These are phyloP conservation scores for Yarrowia divulgata DNA, from an alignment of 805 yeast genomes.

Conservation along the genomic window DNA sequence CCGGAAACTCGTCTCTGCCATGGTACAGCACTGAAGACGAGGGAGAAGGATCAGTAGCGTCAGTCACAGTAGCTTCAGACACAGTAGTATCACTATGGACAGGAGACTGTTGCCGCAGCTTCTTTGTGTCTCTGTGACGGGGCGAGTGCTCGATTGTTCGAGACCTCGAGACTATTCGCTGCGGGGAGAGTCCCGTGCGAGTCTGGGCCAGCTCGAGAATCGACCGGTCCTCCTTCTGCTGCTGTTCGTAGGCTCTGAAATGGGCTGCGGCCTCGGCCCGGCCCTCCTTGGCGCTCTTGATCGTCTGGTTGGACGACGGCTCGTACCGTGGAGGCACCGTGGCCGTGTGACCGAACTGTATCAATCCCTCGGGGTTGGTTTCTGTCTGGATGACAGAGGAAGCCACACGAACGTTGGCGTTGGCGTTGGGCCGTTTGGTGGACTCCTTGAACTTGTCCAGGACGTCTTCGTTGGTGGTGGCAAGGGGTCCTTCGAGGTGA, in stretches of 20 bases:
- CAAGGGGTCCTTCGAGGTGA: background rate
- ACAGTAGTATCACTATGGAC: background rate
- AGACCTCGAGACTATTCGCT: constrained; percentile 8
- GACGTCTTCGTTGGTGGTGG: background rate
- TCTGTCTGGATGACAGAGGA: constrained; percentile 7
- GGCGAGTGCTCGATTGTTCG: constrained; percentile 16
- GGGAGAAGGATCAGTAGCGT: constrained; percentile 1
- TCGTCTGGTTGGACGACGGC: constrained; percentile 16
- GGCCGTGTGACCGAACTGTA: background rate
- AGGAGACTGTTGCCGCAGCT: background rate
- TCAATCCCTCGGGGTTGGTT: constrained; percentile 6
- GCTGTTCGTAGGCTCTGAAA: constrained; percentile 14
- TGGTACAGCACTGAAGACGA: constrained; percentile 28
- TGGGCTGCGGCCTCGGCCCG: constrained; percentile 25
- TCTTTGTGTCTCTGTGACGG: background rate
- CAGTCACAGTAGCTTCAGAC: background rate
- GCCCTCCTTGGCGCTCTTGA: constrained; percentile 31
- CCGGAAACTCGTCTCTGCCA: constrained; percentile 8
- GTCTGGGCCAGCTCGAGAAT: constrained; percentile 13
- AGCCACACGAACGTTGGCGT: constrained; percentile 1
- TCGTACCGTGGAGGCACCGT: constrained; percentile 18
- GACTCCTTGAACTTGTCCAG: background rate
- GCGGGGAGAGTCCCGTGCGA: background rate
- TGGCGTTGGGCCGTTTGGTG: background rate
- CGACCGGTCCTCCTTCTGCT: constrained; percentile 7